phyloP scores from a whole-genome alignment of 2,329 filamentous ascomycete genomes.

The Pestalotiopsis sp. region DNA sequence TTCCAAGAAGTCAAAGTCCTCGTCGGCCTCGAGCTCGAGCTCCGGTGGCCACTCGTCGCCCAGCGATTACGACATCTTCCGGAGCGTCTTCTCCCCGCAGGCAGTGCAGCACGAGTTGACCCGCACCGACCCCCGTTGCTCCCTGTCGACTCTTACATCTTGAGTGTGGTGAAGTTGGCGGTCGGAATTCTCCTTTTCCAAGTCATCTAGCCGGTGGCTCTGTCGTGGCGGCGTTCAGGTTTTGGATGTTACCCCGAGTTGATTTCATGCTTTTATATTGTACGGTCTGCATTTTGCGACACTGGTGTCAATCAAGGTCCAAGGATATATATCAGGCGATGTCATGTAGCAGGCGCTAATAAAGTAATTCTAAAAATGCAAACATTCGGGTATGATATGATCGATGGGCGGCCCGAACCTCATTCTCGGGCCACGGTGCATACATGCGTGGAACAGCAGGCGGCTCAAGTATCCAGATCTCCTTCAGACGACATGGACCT shows the following conservation, averaged over 20 bases:
- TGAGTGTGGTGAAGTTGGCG: slow-evolving; percentile 2
- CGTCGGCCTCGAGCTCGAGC: slow-evolving; percentile 33
- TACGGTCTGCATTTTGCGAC: neutral
- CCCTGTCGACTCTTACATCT: slow-evolving; percentile 53
- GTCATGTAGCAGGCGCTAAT: neutral
- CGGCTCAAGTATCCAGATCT: too few species aligned
- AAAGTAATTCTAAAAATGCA: neutral
- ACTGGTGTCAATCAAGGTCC: neutral
- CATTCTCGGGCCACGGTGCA: neutral
- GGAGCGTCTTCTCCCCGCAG: slow-evolving; percentile 49
- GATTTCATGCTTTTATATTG: neutral
- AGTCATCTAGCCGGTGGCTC: slow-evolving; percentile 10
- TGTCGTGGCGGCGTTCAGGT: neutral
- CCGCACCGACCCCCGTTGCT: slow-evolving; percentile 57
- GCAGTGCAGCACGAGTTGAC: slow-evolving; percentile 54
- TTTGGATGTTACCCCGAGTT: neutral
- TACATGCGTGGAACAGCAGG: neutral
- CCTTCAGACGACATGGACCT: too few species aligned
- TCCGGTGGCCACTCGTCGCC: slow-evolving; percentile 32
- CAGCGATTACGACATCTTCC: slow-evolving; percentile 37
- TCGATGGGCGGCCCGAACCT: neutral
- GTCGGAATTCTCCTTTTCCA: too few species aligned
- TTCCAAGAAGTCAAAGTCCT: slow-evolving; percentile 33
- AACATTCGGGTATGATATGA: neutral
- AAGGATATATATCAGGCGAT: neutral